Conservation (phyloP, 2,329 filamentous ascomycete species). For the Paecilomyces formosus region DNA sequence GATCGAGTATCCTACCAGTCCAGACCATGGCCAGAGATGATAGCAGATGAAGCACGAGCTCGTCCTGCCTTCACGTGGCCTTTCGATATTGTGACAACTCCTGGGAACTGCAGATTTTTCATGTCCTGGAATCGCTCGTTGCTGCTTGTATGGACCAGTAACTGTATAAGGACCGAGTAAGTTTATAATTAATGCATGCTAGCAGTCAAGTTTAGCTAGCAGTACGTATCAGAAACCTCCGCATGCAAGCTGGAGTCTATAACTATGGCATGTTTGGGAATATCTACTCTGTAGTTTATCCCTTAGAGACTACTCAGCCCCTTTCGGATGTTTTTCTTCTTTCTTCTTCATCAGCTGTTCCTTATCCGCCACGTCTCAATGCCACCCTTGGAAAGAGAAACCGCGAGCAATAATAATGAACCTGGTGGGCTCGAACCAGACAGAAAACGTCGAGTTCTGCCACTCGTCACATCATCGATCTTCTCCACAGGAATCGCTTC, state of each 20-base stretch:
- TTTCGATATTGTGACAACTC: neutral
- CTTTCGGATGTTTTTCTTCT: neutral
- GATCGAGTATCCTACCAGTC: neutral
- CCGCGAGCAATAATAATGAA: neutral
- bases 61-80: neutral
- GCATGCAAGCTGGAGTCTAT: neutral
- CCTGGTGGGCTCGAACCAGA: neutral
- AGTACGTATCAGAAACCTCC: neutral
- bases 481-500: neutral
- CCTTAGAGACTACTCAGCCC: neutral
- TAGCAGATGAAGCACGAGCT: conserved; percentile 1
- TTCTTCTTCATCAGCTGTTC: neutral
- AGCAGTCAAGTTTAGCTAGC: neutral
- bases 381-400: neutral
- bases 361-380: neutral
- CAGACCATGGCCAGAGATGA: neutral
- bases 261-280: too few species aligned
- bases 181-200: neutral
- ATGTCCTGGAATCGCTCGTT: neutral
- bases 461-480: neutral
- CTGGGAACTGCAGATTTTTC: neutral
- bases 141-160: neutral
- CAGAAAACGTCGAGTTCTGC: neutral
- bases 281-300: too few species aligned
- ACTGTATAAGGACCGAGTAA: neutral